These are phyloP conservation scores for Parastagonospora avenae DNA, from an alignment of 2,329 filamentous ascomycete genomes.

Conservation along the genomic window DNA sequence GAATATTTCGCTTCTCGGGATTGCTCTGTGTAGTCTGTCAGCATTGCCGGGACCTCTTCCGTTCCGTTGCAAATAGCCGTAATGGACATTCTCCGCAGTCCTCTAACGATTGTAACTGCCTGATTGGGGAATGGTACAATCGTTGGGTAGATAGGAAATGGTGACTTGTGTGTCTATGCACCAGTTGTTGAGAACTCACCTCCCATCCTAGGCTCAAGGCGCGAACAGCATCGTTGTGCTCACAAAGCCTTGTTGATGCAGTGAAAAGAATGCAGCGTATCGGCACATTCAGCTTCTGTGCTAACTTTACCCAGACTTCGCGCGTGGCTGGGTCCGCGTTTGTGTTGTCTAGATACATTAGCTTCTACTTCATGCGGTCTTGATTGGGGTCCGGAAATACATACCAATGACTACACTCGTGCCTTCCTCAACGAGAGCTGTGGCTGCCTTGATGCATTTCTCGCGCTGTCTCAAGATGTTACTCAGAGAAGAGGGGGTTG, in stretches of 20 bases:
- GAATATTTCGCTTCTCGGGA: constrained; percentile 74
- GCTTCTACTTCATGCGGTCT: constrained; percentile 17
- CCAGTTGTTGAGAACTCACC: constrained; percentile 36
- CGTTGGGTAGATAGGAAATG: constrained; percentile 4
- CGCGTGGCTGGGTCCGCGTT: constrained; percentile 82
- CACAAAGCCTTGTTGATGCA: constrained; percentile 69
- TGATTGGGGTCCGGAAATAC: constrained; percentile 41
- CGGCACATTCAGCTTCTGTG: constrained; percentile 70
- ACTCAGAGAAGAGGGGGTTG: constrained; percentile 32
- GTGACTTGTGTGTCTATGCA: constrained; percentile 8
- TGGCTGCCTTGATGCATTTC: constrained; percentile 73
- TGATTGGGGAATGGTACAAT: constrained; percentile 12
- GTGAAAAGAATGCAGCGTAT: constrained; percentile 88
- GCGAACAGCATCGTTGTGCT: constrained; percentile 88
- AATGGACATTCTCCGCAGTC: background rate
- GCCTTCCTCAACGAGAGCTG: constrained; percentile 66
- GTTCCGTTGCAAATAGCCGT: constrained; percentile 1
- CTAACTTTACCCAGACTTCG: constrained; percentile 77
- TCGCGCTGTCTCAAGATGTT: constrained; percentile 56
- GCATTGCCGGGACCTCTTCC: constrained; percentile 12
- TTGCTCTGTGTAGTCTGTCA: constrained; percentile 64
- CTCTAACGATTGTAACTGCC: constrained; percentile 11
- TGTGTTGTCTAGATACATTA: constrained; percentile 75
- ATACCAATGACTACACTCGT: constrained; percentile 78
- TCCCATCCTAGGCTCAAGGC: constrained; percentile 58